Base-by-base conservation (phyloP, 2,329 filamentous ascomycete genomes). In the Fusarium luffae region DNA sequence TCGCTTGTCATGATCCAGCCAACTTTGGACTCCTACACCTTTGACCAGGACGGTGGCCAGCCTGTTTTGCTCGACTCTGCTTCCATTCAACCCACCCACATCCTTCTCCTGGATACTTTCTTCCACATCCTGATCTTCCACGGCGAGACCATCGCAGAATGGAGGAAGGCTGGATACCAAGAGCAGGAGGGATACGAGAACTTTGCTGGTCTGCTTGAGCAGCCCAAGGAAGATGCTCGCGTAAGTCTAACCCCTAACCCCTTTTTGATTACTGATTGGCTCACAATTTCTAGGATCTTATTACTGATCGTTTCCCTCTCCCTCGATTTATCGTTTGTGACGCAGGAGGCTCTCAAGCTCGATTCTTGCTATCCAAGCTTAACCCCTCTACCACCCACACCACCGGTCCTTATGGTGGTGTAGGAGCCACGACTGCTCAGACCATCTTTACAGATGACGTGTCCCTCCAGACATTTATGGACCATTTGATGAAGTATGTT, bases 91-190 rank as follows among this genome's bases (percentile, higher is more conserved):
- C 92, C 94, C 12, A 93, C 94, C 23, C 97, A 97, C 64, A 93
- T 98, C 65, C 87, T 99, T 52, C 89, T 99, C 13, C 90, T 99
- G 58, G 96, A 99, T 77, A 98, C 96, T 1, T 99, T 99, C 85
- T 99, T 99, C 88, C 96, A 99, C 80, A 99, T 99, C 67, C 89
- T 99, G 58, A 99, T 99, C 75, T 99, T 98, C 88, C 94, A 99
- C 76, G 96, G 96, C 68, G 95, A 99, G 85, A 98, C 95, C 0
- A 92, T 98, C 80, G 96, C 96, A 1, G 94, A 98, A 79, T 99
- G 96, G 96, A 90, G 94, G 71, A 98, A 99, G 81, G 94, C 94
- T 19, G 96, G 96, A 2, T 99, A 99, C 78, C 96, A 99, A 74
- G 94, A 98, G 4, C 95, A 98, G 80, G 95, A 98, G 78, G 96